phyloP scores from a whole-genome alignment of 176 grass and related monocot species.

The bread wheat (Triticum aestivum) region IWGSC_CS_RefSeq_v2.1 NC_057797.1:621473346-621473845 shows the following conservation, averaged over 20 bases:
- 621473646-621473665: not conserved
- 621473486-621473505: not conserved
- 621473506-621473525: not conserved
- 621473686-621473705: not conserved
- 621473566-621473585: not conserved
- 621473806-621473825: too few species aligned
- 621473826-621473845: not conserved
- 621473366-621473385: conserved; percentile 92
- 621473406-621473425: not conserved
- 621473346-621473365: conserved; percentile 87
- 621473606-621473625: not conserved
- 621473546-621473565: too few species aligned
- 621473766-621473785: not conserved
- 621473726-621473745: not conserved
- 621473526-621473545: not conserved
- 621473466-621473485: not conserved
- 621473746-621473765: not conserved
- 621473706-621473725: too few species aligned
- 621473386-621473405: not conserved
- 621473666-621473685: not conserved
- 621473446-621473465: not conserved
- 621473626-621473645: not conserved
- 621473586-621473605: not conserved
- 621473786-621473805: not conserved
- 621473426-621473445: not conserved